Conservation (phyloP, 192 early-diverging fungal species). For the Cetraspora pellucida region DNA sequence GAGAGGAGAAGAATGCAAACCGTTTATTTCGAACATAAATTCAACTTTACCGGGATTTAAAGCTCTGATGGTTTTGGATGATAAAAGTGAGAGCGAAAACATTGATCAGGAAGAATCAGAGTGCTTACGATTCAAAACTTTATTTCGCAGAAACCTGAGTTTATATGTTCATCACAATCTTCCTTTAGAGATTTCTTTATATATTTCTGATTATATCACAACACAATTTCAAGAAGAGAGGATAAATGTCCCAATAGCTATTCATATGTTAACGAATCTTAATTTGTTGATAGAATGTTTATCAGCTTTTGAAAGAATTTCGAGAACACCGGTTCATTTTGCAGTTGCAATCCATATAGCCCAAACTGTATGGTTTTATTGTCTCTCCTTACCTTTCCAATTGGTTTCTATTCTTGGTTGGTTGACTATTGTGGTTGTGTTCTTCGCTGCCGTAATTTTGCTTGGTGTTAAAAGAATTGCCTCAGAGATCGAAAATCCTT, state of each 20-base stretch:
- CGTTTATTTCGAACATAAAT: constrained; percentile 59
- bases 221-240: constrained; percentile 38
- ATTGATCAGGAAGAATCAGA: background rate
- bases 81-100: background rate
- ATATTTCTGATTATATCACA: constrained; percentile 60
- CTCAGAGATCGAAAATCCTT: constrained; percentile 92
- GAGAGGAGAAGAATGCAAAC: constrained; percentile 61
- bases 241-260: constrained; percentile 51
- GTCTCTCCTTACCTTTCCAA: constrained; percentile 83
- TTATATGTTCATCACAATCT: constrained; percentile 43
- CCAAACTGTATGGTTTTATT: constrained; percentile 76
- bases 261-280: constrained; percentile 51
- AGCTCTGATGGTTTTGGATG: background rate
- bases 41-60: constrained; percentile 28
- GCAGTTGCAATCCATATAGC: constrained; percentile 89
- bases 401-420: constrained; percentile 55
- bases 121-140: background rate
- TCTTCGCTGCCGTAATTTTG: constrained; percentile 72
- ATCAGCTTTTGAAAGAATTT: constrained; percentile 80
- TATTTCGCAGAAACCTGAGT: constrained; percentile 33
- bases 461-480: constrained; percentile 87
- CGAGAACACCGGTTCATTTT: constrained; percentile 83
- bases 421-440: constrained; percentile 67
- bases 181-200: constrained; percentile 64
- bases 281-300: constrained; percentile 60